Evolutionary conservation across 179 eudicot genomes (phyloP), one percentile per base, ranked within the genome.

Genomic region (Patellifolia procumbens): DNA sequence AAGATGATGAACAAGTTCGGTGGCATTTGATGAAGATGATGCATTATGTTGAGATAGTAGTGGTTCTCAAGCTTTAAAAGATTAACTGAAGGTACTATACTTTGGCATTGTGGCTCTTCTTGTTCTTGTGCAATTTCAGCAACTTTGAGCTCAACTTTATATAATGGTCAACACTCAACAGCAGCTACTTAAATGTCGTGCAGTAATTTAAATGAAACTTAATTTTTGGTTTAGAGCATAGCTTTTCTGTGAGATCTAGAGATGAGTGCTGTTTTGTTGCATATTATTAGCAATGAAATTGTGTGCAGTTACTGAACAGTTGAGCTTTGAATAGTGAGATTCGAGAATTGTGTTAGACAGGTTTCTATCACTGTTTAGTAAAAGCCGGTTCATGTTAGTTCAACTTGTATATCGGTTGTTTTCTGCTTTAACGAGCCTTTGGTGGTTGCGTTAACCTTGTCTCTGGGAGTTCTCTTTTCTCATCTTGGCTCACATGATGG

Each of bases 1-100:
- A 93, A 95, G 79, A 91, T 95, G 98, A 95, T 93, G 99, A 66
- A 86, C 84, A 91, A 95, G 83, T 93, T 95, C 77, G 96, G 81
- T n/a, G 98, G 98, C 32, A 64, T 76, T 55, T 19, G 60, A 62
- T 26, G 17, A 16, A 19, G 24, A 12, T 9, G 26, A 35, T 39
- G 8, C 19, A 26, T 29, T 22, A n/a, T 45, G 55, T n/a, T 29
- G 39, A 20, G 32, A 12, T 11, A 43, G 1, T 12, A 59, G 45
- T 42, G 49, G 29, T 37, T 61, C 62, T 62, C 37, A 24, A 59
- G 39, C n/a, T 17, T 19, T 67, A 55, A 42, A 43, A 48, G 72
- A 65, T 19, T 48, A 10, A 13, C 20, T 64, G 24, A 53, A 76
- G 68, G 83, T 53, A 43, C 70, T 45, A 4, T 2, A 31, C 22